Base-by-base conservation (phyloP, 2,329 filamentous ascomycete genomes). In the Venturia aucupariae region DNA sequence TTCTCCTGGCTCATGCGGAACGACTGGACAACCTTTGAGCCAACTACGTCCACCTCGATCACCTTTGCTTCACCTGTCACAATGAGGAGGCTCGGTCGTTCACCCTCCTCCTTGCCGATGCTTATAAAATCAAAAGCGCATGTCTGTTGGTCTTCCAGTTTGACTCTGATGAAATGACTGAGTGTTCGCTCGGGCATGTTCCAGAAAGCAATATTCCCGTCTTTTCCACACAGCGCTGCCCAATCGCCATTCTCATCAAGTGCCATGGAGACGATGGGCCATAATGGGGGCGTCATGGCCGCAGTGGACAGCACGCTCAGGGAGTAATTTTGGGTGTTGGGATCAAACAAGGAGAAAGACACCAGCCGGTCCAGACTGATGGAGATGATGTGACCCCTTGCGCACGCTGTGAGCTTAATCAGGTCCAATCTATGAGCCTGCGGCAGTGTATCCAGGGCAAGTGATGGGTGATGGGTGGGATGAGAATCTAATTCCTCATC, bases 351-450 rank as follows among this genome's bases (percentile, higher is more conserved):
- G 86, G 87, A 90, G 1, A 90, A 77, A 19, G 84, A 81, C 17
- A 91, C 85, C 13, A 81, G 78, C 60, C 88, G 82, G 70, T 93
- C 90, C 0, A 93, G 77, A 0, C 86, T 87, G 44, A 89, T 81
- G 1, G 88, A 89, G 5, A 87, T 83, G 27, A 92, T 75, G 62
- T 87, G 80, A 0, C 88, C 88, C 62, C 84, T 82, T 1, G 81
- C 77, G 7, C 84, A 88, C 19, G 86, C 80, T 5, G 81, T 75
- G 66, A 93, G 75, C 71, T 86, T 82, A 15, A 84, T 84, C 46
- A 93, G 80, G 70, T 93, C 90, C 15, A 93, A 79, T 7, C 78
- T 75, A 71, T 93, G 90, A 0, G 86, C 86, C 17, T 81, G 79
- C 32, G 79, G 78, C 13, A 92, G 72, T 1, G 84, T 85, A 61